These are phyloP conservation scores for Phytopythium montanum DNA, from an alignment of 352 stramenopile species.

Conservation along the genomic window DNA sequence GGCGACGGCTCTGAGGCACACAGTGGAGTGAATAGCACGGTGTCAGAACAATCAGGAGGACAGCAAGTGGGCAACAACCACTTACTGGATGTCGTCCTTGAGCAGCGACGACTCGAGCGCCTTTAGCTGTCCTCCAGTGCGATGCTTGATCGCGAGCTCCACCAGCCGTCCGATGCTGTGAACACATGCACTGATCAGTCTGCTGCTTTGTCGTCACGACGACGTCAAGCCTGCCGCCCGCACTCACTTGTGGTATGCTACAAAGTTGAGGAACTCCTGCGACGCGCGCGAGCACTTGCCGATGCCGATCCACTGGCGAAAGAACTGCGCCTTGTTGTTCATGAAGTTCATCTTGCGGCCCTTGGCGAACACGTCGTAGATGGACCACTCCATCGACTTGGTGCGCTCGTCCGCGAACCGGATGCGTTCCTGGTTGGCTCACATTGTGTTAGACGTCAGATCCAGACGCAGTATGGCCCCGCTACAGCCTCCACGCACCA, in stretches of 20 bases:
- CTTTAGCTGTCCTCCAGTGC: slow-evolving; percentile 49
- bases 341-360: slow-evolving; percentile 85
- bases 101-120: slow-evolving; percentile 45
- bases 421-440: slow-evolving; percentile 56
- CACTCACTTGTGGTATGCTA: slow-evolving; percentile 80
- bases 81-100: slow-evolving; percentile 62
- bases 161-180: slow-evolving; percentile 75
- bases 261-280: slow-evolving; percentile 85
- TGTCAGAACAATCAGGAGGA: background rate
- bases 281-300: slow-evolving; percentile 65
- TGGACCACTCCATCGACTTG: slow-evolving; percentile 76
- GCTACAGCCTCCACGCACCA: slow-evolving; percentile 23
- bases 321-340: slow-evolving; percentile 58
- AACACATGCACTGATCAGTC: slow-evolving; percentile 3
- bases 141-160: slow-evolving; percentile 76
- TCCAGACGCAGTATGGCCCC: background rate
- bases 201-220: background rate
- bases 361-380: slow-evolving; percentile 77
- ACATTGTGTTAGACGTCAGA: background rate
- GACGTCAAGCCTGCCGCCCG: background rate
- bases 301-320: slow-evolving; percentile 69
- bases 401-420: slow-evolving; percentile 82
- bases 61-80: slow-evolving; percentile 6
- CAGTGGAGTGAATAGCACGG: background rate
- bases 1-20: slow-evolving; percentile 21